Base-by-base conservation (phyloP, 371 early-diverging fungal genomes). In the Mucor racemosus region DNA sequence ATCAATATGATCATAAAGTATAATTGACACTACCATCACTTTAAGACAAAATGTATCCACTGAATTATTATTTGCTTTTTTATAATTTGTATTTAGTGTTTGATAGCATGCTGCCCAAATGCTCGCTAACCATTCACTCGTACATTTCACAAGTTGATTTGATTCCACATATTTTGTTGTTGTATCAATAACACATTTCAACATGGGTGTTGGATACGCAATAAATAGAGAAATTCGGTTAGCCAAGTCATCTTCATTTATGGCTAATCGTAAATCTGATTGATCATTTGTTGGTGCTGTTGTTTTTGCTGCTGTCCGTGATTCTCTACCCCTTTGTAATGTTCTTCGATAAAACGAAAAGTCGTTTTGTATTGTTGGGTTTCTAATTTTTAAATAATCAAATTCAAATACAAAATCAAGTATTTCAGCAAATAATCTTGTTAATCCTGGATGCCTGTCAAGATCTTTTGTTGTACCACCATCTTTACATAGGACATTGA, bases 311-410 rank as follows among this genome's bases (percentile, higher is more conserved):
- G 50, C 11, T 7, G 21, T 8, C n/a, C 15, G 63, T n/a, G 19
- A 58, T 9, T 66, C 41, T 64, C 76, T 78, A 69, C 93, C 92
- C 48, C 92, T 90, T 44, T 89, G 91, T 17, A 95, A 82, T 54
- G 94, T 93, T 59, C 98, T 89, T 58, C 97, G 90, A 76, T 98
- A 98, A 75, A 94, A 98, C 9, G 96, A 95, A 64, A 98, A 95
- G 74, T 97, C 98, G 79, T 98, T 98, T 75, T 98, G 98, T 68
- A 97, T 86, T 63, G 93, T 90, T 40, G 97, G 93, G 65, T 93
- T 94, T 70, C 84, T 79, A 89, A 94, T 94, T 95, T 97, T 96
- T 21, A 95, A 75, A 66, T 93, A 89, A 73, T 96, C 98, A 80
- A 96, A 97, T 53, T 90, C 90, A 74, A 95, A 92, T 39, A 91